Evolutionary conservation across 257 asterid species (phyloP), one percentile per base, ranked within the genome.

Genomic region (Buddleja alternifolia): DNA sequence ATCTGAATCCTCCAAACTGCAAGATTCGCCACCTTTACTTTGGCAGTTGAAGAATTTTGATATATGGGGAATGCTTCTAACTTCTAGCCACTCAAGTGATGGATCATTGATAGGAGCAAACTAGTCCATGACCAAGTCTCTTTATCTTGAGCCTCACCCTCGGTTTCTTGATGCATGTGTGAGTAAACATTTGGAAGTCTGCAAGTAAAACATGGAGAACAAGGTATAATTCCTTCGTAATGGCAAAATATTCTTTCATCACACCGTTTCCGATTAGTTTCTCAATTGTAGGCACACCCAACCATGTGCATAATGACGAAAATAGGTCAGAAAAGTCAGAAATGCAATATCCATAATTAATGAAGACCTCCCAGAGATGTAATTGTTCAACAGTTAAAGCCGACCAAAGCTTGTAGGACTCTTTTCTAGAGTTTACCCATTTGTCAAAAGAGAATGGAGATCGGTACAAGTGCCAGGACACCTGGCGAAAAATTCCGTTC

Each of bases 401-500:
- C 10, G 99, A 90, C 24, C 85, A 84, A 75, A 88, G 85, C 67
- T 74, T 87, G 85, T 95, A 82, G 63, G 85, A 74, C 63, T 90
- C 90, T 63, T 41, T 87, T 78, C 95, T 90, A 40, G 83, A 83
- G 62, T 84, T 82, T 40, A 86, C 47, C 97, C 96, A 91, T 45
- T 83, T 83, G 77, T 85, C 87, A 60, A 89, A 77, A 51, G 91
- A 83, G 57, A 77, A 69, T 64, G 86, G 75, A 76, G 84, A 66
- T 58, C 85, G 86, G 58, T 80, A 88, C 72, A 94, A 84, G 75
- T 94, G 97, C 96, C 96, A 91, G 7, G 88, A 84, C 77, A 89
- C 60, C 89, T 84, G 84, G 60, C 74, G 90, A 61, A 91, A 77
- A 74, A 68, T 74, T 72, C 97, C 96, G 52, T 69, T 73, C 41